Evolutionary conservation across 2,329 filamentous ascomycete genomes (phyloP), one percentile per base, ranked within the genome.

Genomic region (Passalora sequoiae): DNA sequence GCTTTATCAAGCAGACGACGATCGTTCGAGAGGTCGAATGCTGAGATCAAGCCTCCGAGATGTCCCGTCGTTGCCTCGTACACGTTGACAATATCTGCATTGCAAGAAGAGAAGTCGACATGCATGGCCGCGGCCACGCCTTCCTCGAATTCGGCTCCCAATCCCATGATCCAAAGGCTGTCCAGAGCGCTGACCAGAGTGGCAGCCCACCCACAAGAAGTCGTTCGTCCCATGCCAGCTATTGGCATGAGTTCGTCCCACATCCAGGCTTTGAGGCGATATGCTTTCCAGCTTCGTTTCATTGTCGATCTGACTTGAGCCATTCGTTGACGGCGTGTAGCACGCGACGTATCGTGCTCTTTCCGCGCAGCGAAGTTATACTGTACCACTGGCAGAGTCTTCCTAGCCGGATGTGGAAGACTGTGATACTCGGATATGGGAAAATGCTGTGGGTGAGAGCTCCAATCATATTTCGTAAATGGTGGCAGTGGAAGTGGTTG

Each of bases 51-150:
- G 7, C 64, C 64, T 2, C 64, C 64, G 15, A 67, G 47, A 49
- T 67, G 62, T n/a, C 64, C 52, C 60, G 73, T 74, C 15, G 67
- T 73, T 0, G 70, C 73, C 50, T 74, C 71, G 44, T 73, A 73
- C 4, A 74, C 66, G 43, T 73, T 74, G 53, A 74, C 50, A 13
- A 55, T 60, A 13, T 68, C 64, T 19, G 64, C 48, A 1, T 57
- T 60, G 4, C 66, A 57, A 9, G 60, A 59, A 3, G 65, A 62
- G 36, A 73, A 69, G 46, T 74, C 63, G 37, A 74, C 69, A 17
- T 54, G 55, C 30, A 67, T 61, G 0, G 69, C 59, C 7, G 69
- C 68, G 12, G 60, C 55, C 12, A 72, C 67, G 1, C 70, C 71
- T 17, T 66, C 65, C 12, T 65, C 57, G 39, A 73, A 74, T 31